Evolutionary conservation across 179 eudicot species (phyloP).

Genomic region (Vitellaria paradoxa): DNA sequence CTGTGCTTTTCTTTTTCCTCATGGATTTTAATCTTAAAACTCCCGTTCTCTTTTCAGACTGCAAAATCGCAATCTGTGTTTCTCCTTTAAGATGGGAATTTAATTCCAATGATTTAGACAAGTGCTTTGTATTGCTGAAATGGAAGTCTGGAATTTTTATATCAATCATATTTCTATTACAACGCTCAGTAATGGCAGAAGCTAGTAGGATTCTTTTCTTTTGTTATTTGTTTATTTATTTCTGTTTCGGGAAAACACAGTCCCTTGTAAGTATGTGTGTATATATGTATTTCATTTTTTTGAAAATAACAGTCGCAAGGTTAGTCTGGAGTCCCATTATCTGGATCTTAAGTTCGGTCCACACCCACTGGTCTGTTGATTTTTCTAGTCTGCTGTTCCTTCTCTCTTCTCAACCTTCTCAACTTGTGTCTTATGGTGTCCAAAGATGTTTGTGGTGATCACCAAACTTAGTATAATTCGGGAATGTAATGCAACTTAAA

Average conservation of each 20-base stretch:
- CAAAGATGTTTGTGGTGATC: too few species aligned
- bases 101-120: not conserved
- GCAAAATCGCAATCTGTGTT: not conserved
- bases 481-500: too few species aligned
- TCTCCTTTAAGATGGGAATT: not conserved
- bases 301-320: not conserved
- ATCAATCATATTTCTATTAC: not conserved
- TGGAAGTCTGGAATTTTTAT: not conserved
- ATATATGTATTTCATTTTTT: not conserved
- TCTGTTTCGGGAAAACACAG: not conserved
- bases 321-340: too few species aligned
- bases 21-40: not conserved
- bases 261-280: not conserved
- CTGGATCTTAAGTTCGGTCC: too few species aligned
- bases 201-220: not conserved
- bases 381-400: too few species aligned
- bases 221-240: not conserved
- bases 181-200: not conserved
- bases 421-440: too few species aligned
- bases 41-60: conserved; percentile 5
- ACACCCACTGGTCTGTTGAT: too few species aligned
- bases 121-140: not conserved
- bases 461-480: too few species aligned
- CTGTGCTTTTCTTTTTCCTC: not conserved
- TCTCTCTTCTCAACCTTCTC: too few species aligned